phyloP scores from a whole-genome alignment of 495 filamentous ascomycete genomes.

The Halenospora varia region DNA sequence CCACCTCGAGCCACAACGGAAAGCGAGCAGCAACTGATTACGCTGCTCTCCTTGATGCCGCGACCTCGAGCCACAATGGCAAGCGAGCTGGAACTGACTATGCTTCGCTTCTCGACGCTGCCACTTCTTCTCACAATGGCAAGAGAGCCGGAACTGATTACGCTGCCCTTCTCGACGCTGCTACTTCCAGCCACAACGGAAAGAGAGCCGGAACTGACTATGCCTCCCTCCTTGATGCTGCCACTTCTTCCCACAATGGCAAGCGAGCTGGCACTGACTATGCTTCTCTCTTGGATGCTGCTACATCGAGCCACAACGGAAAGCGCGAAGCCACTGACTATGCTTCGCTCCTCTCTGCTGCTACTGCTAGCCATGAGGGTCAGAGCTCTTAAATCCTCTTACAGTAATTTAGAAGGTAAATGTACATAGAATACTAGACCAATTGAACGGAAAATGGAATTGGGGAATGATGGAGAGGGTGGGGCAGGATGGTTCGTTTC shows the following conservation, averaged over 20 bases:
- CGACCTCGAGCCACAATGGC: neutral
- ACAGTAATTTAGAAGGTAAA: too few relatives aligned
- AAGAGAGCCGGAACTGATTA: neutral
- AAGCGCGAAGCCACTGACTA: neutral
- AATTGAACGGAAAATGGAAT: too few relatives aligned
- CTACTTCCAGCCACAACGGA: neutral
- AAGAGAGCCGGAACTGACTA: neutral
- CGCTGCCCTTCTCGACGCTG: neutral
- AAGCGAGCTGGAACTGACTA: neutral
- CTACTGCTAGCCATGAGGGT: neutral
- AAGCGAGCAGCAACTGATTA: neutral
- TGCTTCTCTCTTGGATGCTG: neutral
- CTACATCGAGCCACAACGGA: neutral
- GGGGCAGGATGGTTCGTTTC: too few relatives aligned
- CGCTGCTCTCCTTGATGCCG: neutral
- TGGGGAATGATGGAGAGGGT: too few relatives aligned
- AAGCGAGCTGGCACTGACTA: neutral
- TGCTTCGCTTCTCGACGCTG: neutral
- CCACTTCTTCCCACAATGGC: too few relatives aligned
- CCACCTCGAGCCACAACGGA: neutral
- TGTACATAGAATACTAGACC: too few relatives aligned
- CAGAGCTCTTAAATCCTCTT: conserved; percentile 27
- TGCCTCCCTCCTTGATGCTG: neutral
- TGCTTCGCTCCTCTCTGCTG: neutral
- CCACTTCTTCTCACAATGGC: neutral